Conservation (phyloP, 1,139 yeast genomes). For the Geotrichum fermentans region DNA sequence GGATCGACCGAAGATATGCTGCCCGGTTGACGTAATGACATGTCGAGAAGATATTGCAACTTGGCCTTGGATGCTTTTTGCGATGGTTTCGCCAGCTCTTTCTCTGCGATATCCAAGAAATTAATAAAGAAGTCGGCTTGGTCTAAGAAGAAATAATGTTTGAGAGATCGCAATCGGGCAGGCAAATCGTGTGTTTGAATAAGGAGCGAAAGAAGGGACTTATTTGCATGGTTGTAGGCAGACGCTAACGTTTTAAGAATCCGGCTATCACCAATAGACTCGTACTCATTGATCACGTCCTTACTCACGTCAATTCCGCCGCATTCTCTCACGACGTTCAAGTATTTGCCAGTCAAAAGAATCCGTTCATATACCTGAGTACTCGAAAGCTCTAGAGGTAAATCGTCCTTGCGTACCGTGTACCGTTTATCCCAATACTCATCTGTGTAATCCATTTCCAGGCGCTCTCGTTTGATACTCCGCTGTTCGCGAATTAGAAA, state of each 20-base stretch:
- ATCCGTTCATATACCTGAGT: slow-evolving; percentile 60
- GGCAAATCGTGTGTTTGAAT: slow-evolving; percentile 57
- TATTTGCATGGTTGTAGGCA: slow-evolving; percentile 68
- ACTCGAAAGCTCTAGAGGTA: slow-evolving; percentile 59
- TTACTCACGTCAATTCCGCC: slow-evolving; percentile 38
- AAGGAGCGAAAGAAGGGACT: slow-evolving; percentile 52
- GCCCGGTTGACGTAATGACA: slow-evolving; percentile 42
- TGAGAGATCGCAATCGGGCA: slow-evolving; percentile 41
- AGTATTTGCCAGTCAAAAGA: slow-evolving; percentile 76
- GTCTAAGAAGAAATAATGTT: slow-evolving; percentile 54
- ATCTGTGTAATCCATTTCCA: slow-evolving; percentile 50
- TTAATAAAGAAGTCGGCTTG: slow-evolving; percentile 47
- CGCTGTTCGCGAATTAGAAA: slow-evolving; percentile 56
- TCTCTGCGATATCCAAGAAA: slow-evolving; percentile 41
- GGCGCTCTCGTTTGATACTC: slow-evolving; percentile 41
- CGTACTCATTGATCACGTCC: slow-evolving; percentile 34
- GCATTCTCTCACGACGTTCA: slow-evolving; percentile 66
- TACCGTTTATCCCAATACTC: slow-evolving; percentile 85
- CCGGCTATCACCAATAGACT: slow-evolving; percentile 51
- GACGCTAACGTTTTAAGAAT: slow-evolving; percentile 54
- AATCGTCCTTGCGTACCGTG: slow-evolving; percentile 67
- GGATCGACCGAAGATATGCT: slow-evolving; percentile 40
- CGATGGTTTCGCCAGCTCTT: slow-evolving; percentile 42
- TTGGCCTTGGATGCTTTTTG: slow-evolving; percentile 40
- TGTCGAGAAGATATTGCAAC: slow-evolving; percentile 40